A percentile compares a stretch with the other conserved stretches of the same genome.
Evolutionary conservation across 225 moss, liverwort and hornwort species (phyloP).

Genomic region (Straminergon stramineum): DNA sequence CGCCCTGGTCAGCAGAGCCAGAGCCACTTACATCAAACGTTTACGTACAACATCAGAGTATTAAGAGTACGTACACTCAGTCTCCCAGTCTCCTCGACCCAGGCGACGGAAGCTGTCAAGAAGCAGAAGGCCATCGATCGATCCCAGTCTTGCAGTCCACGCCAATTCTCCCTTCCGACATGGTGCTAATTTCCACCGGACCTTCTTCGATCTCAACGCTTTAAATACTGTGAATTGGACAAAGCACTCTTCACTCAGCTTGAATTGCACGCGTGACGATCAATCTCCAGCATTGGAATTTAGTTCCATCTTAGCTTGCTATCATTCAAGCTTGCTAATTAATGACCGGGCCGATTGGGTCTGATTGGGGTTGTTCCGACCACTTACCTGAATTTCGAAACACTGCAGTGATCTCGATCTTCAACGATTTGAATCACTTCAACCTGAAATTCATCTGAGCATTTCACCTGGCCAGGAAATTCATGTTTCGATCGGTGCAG

Average conservation of each 20-base stretch:
- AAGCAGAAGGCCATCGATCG: neutral
- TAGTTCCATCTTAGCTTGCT: neutral
- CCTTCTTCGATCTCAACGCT: neutral
- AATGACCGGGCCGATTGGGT: neutral
- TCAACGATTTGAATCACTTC: neutral
- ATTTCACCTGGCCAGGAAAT: neutral
- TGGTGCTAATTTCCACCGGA: neutral
- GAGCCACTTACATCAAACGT: neutral
- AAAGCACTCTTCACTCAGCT: no score
- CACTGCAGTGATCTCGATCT: neutral
- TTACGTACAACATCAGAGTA: neutral
- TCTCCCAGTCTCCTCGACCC: neutral
- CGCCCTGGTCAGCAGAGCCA: no score
- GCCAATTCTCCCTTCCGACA: neutral
- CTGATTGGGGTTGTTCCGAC: neutral
- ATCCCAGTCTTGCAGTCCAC: neutral
- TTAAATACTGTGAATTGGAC: neutral
- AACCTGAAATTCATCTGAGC: neutral
- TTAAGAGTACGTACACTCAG: no score
- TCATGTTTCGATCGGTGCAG: neutral
- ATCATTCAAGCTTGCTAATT: neutral
- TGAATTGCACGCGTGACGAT: no score
- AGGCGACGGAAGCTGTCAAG: neutral
- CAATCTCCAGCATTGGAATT: neutral
- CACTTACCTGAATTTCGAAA: neutral